These are phyloP conservation scores for Apiospora hydei DNA, from an alignment of 2,329 filamentous ascomycete genomes.

Conservation along the genomic window DNA sequence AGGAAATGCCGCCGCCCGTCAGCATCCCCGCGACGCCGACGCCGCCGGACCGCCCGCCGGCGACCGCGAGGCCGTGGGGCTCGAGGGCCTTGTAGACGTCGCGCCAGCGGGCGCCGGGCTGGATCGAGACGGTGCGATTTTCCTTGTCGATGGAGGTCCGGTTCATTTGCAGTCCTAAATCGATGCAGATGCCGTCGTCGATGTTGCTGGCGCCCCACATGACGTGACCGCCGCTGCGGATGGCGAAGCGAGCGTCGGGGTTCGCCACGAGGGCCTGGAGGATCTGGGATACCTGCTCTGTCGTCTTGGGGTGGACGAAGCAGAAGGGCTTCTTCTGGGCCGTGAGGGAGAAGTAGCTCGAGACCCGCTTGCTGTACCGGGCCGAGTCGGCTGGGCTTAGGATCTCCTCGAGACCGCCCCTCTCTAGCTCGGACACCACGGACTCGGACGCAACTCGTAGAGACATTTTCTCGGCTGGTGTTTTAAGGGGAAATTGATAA, in stretches of 20 bases:
- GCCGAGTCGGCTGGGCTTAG: not conserved
- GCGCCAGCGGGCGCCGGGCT: constrained; percentile 35
- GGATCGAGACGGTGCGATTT: constrained; percentile 35
- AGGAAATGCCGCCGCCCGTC: constrained; percentile 48
- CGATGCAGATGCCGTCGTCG: constrained; percentile 40
- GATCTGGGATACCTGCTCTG: not conserved
- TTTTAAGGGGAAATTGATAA: too few species aligned
- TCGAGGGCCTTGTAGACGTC: not conserved
- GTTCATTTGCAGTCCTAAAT: constrained; percentile 35
- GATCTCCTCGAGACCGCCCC: not conserved
- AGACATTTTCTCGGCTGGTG: too few species aligned
- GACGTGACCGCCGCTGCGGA: constrained; percentile 49
- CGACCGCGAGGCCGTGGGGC: not conserved
- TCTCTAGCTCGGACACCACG: not conserved
- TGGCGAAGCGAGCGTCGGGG: constrained; percentile 40
- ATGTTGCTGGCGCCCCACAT: constrained; percentile 45
- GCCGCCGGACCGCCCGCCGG: constrained; percentile 21
- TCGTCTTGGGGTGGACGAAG: constrained; percentile 14
- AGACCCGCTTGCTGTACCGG: not conserved
- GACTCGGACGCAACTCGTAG: not conserved
- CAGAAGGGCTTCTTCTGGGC: constrained; percentile 1
- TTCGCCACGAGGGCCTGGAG: not conserved
- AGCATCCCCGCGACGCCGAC: constrained; percentile 46
- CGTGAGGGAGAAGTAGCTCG: constrained; percentile 16
- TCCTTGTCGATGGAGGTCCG: not conserved